Conservation (phyloP, 1,284 basidiomycete genomes). For the Cutaneotrichosporon sp. region DNA sequence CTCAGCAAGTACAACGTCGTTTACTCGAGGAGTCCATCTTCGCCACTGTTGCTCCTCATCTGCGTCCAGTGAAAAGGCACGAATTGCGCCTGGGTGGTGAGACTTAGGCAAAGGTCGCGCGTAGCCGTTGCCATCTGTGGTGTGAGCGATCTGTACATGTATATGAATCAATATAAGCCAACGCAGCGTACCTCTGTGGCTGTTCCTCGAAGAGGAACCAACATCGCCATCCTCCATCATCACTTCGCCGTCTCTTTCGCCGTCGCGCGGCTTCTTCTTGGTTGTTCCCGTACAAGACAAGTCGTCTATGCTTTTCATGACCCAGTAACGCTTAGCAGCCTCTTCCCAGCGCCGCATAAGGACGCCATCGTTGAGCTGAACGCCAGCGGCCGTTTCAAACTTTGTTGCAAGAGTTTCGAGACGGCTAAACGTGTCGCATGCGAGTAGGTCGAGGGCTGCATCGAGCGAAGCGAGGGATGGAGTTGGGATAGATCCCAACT, state of each 20-base stretch:
- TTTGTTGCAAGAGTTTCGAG: constrained; percentile 30
- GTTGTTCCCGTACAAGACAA: constrained; percentile 24
- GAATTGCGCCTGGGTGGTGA: constrained; percentile 30
- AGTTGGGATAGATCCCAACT: neutral
- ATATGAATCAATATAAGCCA: too few species aligned
- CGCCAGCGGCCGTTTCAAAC: constrained; percentile 36
- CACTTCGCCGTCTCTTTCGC: constrained; percentile 9
- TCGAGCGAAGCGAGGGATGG: constrained; percentile 34
- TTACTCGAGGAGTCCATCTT: constrained; percentile 34
- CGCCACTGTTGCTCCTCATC: constrained; percentile 39
- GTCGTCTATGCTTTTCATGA: constrained; percentile 44
- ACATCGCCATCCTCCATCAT: constrained; percentile 10
- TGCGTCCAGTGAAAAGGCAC: constrained; percentile 19
- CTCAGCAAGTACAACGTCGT: constrained; percentile 39
- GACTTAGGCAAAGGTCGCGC: constrained; percentile 21
- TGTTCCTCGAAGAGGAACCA: neutral
- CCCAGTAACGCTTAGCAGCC: constrained; percentile 40
- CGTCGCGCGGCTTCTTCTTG: neutral
- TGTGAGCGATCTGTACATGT: too few species aligned
- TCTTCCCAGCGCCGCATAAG: constrained; percentile 40
- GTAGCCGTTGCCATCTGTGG: neutral
- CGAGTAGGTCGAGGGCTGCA: constrained; percentile 42
- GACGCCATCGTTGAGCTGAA: constrained; percentile 38
- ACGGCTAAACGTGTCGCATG: constrained; percentile 38
- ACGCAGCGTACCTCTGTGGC: too few species aligned